Evolutionary conservation across 768 basidiomycete genomes (phyloP).

Genomic region (Lactarius trivialis): DNA sequence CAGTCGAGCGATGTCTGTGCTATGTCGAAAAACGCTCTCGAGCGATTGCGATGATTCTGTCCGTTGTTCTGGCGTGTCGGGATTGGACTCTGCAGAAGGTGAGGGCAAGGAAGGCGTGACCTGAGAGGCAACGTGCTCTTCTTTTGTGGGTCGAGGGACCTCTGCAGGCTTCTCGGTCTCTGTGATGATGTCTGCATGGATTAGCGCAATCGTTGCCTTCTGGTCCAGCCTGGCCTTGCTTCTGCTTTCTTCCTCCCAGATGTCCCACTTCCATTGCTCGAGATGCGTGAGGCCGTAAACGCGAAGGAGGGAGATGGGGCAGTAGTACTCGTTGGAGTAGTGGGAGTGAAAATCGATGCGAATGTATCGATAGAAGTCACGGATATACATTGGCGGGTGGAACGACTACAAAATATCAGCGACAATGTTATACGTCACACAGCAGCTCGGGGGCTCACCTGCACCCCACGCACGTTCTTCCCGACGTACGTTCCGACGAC

Average conservation of each 20-base stretch:
- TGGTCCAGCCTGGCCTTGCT: constrained; percentile 43
- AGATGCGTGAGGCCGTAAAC: constrained; percentile 96
- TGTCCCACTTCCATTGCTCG: constrained; percentile 92
- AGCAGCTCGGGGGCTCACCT: constrained; percentile 45
- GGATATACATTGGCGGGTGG: constrained; percentile 63
- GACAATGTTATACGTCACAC: background rate
- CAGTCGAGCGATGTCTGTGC: constrained; percentile 8
- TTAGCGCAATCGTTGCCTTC: constrained; percentile 20
- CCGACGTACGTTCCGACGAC: constrained; percentile 76
- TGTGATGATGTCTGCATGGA: constrained; percentile 26
- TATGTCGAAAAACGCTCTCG: constrained; percentile 11
- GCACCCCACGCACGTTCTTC: constrained; percentile 88
- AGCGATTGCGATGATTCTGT: background rate
- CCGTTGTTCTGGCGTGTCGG: background rate
- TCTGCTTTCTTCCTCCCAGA: constrained; percentile 67
- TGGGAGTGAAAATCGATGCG: constrained; percentile 91
- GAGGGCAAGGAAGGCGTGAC: background rate
- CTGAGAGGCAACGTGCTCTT: background rate
- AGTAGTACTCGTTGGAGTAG: constrained; percentile 94
- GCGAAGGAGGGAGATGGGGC: constrained; percentile 85
- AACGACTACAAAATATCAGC: constrained; percentile 49
- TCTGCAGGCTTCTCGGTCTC: constrained; percentile 24
- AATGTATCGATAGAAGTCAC: constrained; percentile 88
- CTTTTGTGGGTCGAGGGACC: background rate
- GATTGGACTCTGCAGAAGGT: background rate